Percentiles rank a stretch among this genome's conserved stretches.
These are phyloP conservation scores for Trichoderma virens DNA, from an alignment of 495 filamentous ascomycete genomes.

Conservation along the genomic window DNA sequence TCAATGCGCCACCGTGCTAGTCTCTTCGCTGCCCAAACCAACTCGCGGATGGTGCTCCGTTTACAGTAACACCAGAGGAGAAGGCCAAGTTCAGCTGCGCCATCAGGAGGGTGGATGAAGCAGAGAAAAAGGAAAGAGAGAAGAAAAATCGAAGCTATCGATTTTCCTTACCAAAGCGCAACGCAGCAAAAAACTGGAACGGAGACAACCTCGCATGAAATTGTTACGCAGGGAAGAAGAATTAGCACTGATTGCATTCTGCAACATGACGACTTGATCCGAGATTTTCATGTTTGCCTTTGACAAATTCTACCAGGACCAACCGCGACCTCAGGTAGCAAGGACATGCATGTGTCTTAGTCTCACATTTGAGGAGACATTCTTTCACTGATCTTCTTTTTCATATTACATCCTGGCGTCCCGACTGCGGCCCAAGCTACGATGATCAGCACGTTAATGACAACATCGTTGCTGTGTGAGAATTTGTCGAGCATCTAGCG, in stretches of 20 bases:
- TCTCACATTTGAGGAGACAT: background rate
- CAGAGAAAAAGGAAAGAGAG: background rate
- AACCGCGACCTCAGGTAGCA: too few species aligned
- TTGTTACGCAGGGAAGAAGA: too few species aligned
- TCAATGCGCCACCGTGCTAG: conserved; percentile 1
- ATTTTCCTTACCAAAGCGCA: too few species aligned
- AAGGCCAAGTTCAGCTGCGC: background rate
- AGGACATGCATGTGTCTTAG: background rate
- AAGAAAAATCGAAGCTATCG: background rate
- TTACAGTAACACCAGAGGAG: background rate
- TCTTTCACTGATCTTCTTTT: background rate
- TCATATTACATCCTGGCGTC: background rate
- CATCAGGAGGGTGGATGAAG: background rate
- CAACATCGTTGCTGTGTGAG: background rate
- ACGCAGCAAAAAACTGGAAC: too few species aligned
- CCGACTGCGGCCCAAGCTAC: background rate
- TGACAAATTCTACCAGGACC: too few species aligned
- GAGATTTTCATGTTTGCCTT: too few species aligned
- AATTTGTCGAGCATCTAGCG: background rate
- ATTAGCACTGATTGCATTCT: too few species aligned
- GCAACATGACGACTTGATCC: too few species aligned
- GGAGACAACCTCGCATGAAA: too few species aligned
- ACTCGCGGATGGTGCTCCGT: background rate
- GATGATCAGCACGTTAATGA: background rate
- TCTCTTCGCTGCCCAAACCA: background rate